Base-by-base conservation (phyloP, 2,329 filamentous ascomycete species). In the Fusarium mexicanum region DNA sequence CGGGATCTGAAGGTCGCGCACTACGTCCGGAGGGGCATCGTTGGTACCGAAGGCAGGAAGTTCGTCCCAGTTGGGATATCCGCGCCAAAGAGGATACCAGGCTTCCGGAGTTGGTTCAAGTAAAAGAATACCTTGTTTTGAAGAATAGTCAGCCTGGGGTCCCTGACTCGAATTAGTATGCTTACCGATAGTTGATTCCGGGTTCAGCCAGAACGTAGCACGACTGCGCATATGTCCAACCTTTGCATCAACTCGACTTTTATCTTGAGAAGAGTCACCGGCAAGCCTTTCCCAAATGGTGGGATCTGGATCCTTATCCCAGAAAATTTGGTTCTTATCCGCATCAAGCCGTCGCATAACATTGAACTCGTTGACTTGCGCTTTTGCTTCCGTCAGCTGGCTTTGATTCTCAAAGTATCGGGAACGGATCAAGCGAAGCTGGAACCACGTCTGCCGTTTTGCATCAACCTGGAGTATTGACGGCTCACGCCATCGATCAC, bases 141-240 rank as follows among this genome's bases (percentile, higher is more conserved):
- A 9, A 18, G 3, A 35, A 33, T 12, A 10, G 14, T 61, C 6
- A 61, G 58, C 18, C 12, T 35, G 2, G 3, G 2, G 2, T 26
- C 3, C 2, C 31, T 26, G 12, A 1, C 12, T 5, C 3, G 5
- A 26, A 16, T 16, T 5, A 18, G 13, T 2, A 37, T 33, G 22
- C 59, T 8, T 35, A 54, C 59, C 59, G 18, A 61, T 24, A 17
- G n/a, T 31, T 6, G 29, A 54, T 13, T 38, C 6, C 5, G 8
- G 8, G 8, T 29, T 35, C 5, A 55, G 7, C 59, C 59, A 61
- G 20, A 61, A 55, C 5, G 48, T 55, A 6, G 59, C 48, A 18
- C 48, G 59, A 24, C 59, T 61, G 38, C 59, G 59, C 29, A 61
- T 29, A 29, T 55, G 59, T 2, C 59, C 59, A 37, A 61, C 33